These are phyloP conservation scores for Pythium oligandrum DNA, from an alignment of 352 stramenopile genomes.

Conservation along the genomic window DNA sequence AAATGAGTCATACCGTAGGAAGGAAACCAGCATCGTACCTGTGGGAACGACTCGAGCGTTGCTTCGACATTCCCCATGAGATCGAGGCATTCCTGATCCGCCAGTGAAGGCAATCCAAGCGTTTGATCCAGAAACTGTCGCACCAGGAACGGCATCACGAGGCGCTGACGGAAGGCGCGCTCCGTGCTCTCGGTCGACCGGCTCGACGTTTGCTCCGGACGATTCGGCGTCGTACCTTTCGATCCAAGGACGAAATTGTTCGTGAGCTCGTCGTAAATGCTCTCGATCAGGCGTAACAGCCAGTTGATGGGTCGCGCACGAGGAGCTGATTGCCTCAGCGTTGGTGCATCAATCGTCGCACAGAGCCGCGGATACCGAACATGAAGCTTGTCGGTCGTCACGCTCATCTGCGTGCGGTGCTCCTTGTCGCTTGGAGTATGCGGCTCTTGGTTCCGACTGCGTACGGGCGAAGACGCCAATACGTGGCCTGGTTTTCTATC, in stretches of 20 bases:
- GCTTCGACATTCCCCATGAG: conserved; percentile 66
- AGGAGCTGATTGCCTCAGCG: conserved; percentile 11
- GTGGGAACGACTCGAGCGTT: conserved; percentile 34
- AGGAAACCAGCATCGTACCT: conserved; percentile 7
- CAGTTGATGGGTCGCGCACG: conserved; percentile 50
- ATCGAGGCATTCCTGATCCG: conserved; percentile 69
- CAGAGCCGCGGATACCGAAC: conserved; percentile 50
- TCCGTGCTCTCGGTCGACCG: not conserved
- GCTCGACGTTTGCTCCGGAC: not conserved
- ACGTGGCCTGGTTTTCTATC: no score
- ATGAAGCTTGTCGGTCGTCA: not conserved
- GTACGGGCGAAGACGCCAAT: no score
- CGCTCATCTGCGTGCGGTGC: no score
- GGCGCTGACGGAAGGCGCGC: conserved; percentile 7
- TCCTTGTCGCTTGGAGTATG: no score
- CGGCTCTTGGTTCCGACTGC: no score
- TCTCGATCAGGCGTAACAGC: conserved; percentile 58
- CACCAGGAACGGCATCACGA: conserved; percentile 60
- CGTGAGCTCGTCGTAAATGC: conserved; percentile 52
- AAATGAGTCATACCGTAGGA: not conserved
- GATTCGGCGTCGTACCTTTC: not conserved
- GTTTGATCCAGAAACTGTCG: conserved; percentile 43
- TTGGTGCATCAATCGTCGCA: conserved; percentile 22
- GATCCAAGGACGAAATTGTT: conserved; percentile 15
- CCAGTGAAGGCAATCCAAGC: conserved; percentile 44